Base-by-base conservation (phyloP, 805 yeast genomes). In the Yamadazyma sp. region DNA sequence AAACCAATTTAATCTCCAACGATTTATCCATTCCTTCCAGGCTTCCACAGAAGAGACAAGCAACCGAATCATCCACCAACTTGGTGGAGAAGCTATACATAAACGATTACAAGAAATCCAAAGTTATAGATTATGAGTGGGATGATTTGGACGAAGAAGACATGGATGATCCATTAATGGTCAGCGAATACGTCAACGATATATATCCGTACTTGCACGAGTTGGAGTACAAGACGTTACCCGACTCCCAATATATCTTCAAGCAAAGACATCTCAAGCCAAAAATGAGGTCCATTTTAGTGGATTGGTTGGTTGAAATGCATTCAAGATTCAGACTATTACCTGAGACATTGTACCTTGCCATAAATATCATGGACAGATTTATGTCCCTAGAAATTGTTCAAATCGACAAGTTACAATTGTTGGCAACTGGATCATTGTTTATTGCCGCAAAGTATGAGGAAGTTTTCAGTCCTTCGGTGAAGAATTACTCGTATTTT, bases 271-370 rank as follows among this genome's bases (percentile, higher is more conserved):
- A 79, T 42, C 61, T 87, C 49, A 78, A 83, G 51, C 95, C 96
- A 40, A 77, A 79, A 44, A 84, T 85, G 84, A 75, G 97, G 48
- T 81, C 88, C 6, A 84, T 89, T 36, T 66, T 89, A 41, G 87
- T 89, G n/a, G 96, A 90, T 62, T 89, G 97, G 97, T 70, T 89
- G 48, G 87, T 87, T 8, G 95, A 87, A 56, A 90, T 89, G 57
- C 96, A 88, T 64, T 70, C 80, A 48, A 75, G 86, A 57, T 89
- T 89, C 62, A 75, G 90, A 47, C 72, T 90, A 45, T 70, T 84
- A 28, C 95, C 95, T 1, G 96, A 89, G 61, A 86, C 95, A 6
- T 72, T 90, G 40, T 85, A 78, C 53, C 67, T 89, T 40, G 87
- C 95, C 4, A 82, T 86, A 38, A 88, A 87, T 60, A 62, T 86